A percentile compares a stretch with the other conserved stretches of the same genome.
phyloP scores from a whole-genome alignment of 2,329 filamentous ascomycete species.

The Alternaria longipes region DNA sequence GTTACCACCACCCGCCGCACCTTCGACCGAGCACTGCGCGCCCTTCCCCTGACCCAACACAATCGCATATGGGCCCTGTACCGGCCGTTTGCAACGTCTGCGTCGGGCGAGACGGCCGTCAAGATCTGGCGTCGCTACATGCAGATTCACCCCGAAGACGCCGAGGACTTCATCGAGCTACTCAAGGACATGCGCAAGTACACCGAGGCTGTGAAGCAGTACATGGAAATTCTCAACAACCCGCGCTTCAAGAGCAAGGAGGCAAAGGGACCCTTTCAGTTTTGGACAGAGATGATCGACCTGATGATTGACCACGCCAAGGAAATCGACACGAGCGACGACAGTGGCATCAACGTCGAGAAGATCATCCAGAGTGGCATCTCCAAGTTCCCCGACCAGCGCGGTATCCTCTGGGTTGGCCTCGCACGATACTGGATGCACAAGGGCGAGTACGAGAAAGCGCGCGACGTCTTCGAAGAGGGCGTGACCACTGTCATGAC shows the following conservation, averaged over 20 bases:
- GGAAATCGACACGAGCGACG: slow-evolving; percentile 81
- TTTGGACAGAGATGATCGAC: slow-evolving; percentile 98
- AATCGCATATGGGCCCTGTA: slow-evolving; percentile 95
- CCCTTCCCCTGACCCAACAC: slow-evolving; percentile 93
- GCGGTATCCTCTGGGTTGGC: slow-evolving; percentile 93
- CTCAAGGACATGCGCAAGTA: slow-evolving; percentile 82
- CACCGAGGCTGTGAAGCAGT: slow-evolving; percentile 89
- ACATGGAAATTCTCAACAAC: slow-evolving; percentile 92
- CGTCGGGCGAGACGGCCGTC: slow-evolving; percentile 87
- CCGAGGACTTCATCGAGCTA: slow-evolving; percentile 93
- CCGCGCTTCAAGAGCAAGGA: slow-evolving; percentile 90
- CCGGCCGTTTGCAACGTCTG: slow-evolving; percentile 88
- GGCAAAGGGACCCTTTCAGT: slow-evolving; percentile 92
- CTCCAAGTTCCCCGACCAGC: slow-evolving; percentile 87
- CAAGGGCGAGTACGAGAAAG: slow-evolving; percentile 88
- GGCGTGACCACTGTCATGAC: slow-evolving; percentile 99
- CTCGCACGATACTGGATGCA: slow-evolving; percentile 97
- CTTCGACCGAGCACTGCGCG: slow-evolving; percentile 91
- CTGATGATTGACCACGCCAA: slow-evolving; percentile 89
- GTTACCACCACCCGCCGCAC: slow-evolving; percentile 85
- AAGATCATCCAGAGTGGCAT: slow-evolving; percentile 93
- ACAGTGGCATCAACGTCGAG: slow-evolving; percentile 88
- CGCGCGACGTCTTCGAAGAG: slow-evolving; percentile 93
- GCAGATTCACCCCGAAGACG: slow-evolving; percentile 94
- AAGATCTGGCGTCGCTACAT: slow-evolving; percentile 96